Base-by-base conservation (phyloP, 352 stramenopile genomes). In the Paralagenidium karlingii region DNA sequence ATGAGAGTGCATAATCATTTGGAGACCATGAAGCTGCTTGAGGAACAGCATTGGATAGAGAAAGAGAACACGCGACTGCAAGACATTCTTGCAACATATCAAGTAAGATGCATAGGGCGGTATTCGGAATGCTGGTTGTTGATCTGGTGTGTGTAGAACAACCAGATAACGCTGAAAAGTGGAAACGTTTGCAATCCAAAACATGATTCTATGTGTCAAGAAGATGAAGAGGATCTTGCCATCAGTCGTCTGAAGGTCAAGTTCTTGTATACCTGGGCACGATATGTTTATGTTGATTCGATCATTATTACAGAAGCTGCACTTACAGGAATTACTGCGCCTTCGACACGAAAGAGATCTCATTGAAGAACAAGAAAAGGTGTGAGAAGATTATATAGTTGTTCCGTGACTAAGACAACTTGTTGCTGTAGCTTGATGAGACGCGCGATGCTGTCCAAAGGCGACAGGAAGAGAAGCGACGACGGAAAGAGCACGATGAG, bases 351-450 rank as follows among this genome's bases (percentile, higher is more conserved):
- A 80, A 27, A 52, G 66, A 5, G 51, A 73, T 27, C 43, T 80
- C 28, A 48, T 80, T 10, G 63, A 80, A 49, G 66, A 80, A 37
- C 58, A 75, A 38, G 66, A 77, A 43, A 74, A 76, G 50, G 64
- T 73, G 27, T 16, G 13, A 4, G 13, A 24, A 20, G 15, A 36
- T 36, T n/a, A 29, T 10, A 6, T 29, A 16, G 19, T 20, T 45
- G n/a, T 22, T 22, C 29, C 7, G 10, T 7, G 13, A 19, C 26
- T 50, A 13, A 3, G 16, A 28, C 26, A 44, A n/a, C 13, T 3
- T 26, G 2, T 31, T 5, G 21, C 49, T 11, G 18, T 37, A 76
- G 63, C 49, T 80, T 13, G 58, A 73, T 31, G 63, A 68, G 15
- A 20, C 75, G 19, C 66, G 67, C 27, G 63, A 71, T n/a, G 43